These are phyloP conservation scores for Lolium perenne DNA, from an alignment of 176 grass and related monocot genomes.

Conservation along the genomic window DNA sequence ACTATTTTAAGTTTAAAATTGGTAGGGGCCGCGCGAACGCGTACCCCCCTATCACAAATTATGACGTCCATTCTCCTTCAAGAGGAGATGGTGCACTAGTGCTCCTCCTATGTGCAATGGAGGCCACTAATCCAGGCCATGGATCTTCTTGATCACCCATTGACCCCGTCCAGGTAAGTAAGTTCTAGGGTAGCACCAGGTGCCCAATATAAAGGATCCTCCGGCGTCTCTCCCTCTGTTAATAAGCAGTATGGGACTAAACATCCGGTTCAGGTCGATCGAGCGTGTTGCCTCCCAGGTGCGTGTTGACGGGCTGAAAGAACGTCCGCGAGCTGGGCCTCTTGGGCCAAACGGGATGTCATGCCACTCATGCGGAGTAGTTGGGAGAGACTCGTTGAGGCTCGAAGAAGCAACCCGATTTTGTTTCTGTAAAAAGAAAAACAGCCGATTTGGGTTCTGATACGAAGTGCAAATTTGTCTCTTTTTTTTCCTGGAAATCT, in stretches of 20 bases:
- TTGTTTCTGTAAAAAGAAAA: background rate
- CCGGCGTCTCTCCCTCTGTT: background rate
- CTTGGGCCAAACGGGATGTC: background rate
- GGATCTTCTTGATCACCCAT: slow-evolving; percentile 2
- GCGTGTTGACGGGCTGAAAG: background rate
- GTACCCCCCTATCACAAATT: slow-evolving; percentile 52
- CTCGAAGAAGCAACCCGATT: background rate
- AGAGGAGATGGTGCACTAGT: slow-evolving; percentile 39
- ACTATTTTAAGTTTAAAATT: background rate
- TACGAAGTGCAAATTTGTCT: background rate
- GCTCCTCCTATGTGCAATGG: background rate
- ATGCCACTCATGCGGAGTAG: no score
- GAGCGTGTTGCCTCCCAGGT: background rate
- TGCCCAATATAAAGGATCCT: background rate
- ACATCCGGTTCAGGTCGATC: background rate
- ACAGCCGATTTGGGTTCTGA: background rate
- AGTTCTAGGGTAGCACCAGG: background rate
- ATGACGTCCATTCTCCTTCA: slow-evolving; percentile 40
- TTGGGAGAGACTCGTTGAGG: background rate
- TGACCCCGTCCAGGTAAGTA: slow-evolving; percentile 27
- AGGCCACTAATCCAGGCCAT: slow-evolving; percentile 4
- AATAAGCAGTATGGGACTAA: background rate
- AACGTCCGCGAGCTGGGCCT: background rate
- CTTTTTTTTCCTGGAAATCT: no score
- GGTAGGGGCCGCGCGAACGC: slow-evolving; percentile 28